phyloP scores from a whole-genome alignment of 768 basidiomycete species.

The Leccinum fibrillosum region DNA sequence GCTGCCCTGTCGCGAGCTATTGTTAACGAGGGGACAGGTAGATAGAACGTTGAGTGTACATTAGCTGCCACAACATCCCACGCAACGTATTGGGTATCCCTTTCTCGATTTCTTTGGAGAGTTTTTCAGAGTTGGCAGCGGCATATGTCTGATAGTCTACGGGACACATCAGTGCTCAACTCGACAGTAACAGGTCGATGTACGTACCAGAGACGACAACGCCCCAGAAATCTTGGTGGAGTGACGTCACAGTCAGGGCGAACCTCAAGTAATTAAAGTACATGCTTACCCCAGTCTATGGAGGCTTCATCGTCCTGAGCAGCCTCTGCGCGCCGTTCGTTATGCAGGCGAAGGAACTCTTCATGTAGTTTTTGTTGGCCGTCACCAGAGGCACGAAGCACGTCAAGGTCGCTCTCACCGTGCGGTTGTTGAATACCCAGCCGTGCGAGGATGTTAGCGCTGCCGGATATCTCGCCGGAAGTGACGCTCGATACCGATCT shows the following conservation, averaged over 20 bases:
- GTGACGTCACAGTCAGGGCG: slow-evolving; percentile 5
- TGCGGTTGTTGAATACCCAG: slow-evolving; percentile 45
- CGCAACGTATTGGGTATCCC: slow-evolving; percentile 87
- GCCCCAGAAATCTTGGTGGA: slow-evolving; percentile 84
- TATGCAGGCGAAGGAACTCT: slow-evolving; percentile 68
- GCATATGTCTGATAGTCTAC: slow-evolving; percentile 90
- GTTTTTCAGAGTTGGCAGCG: slow-evolving; percentile 65
- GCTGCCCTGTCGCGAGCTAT: slow-evolving; percentile 62
- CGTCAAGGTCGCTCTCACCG: slow-evolving; percentile 38
- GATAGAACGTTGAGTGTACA: slow-evolving; percentile 48
- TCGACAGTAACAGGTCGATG: background rate
- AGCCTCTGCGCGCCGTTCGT: slow-evolving; percentile 45
- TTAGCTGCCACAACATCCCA: slow-evolving; percentile 97
- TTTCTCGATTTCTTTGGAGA: slow-evolving; percentile 86
- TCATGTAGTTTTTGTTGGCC: slow-evolving; percentile 72
- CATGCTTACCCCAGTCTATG: slow-evolving; percentile 74
- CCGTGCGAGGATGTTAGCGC: slow-evolving; percentile 47
- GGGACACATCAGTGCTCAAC: slow-evolving; percentile 4
- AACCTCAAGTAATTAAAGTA: background rate
- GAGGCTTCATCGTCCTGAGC: slow-evolving; percentile 36
- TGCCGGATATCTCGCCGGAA: slow-evolving; percentile 38
- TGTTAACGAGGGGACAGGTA: slow-evolving; percentile 10
- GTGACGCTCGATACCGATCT: slow-evolving; percentile 62
- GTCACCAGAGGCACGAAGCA: slow-evolving; percentile 50
- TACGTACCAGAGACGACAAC: slow-evolving; percentile 78